Percentiles rank a stretch among this genome's conserved stretches.
phyloP scores from a whole-genome alignment of 2,329 filamentous ascomycete genomes.

The Fusarium sp. region DNA sequence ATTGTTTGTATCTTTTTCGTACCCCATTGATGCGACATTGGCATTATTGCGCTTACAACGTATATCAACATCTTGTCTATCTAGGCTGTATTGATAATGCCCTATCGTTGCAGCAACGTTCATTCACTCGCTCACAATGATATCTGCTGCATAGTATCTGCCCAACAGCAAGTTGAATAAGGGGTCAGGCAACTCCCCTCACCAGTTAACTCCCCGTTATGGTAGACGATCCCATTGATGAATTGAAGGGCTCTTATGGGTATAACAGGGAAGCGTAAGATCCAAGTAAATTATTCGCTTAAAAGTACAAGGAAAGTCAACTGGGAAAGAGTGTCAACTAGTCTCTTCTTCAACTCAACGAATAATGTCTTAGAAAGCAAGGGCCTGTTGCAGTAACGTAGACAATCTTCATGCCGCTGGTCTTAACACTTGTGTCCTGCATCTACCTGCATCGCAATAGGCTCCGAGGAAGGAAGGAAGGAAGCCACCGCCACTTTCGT shows the following conservation, averaged over 20 bases:
- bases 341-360: too few relatives aligned
- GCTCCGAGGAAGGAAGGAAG: neutral
- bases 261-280: too few relatives aligned
- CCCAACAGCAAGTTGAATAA: too few relatives aligned
- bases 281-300: neutral
- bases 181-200: too few relatives aligned
- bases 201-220: too few relatives aligned
- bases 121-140: neutral
- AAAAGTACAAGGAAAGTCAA: too few relatives aligned
- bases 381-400: neutral
- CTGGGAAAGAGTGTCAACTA: too few relatives aligned
- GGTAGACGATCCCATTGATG: too few relatives aligned
- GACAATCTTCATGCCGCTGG: neutral
- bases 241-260: too few relatives aligned
- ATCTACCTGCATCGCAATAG: neutral
- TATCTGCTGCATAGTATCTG: neutral
- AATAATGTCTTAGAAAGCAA: neutral
- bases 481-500: neutral
- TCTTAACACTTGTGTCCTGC: neutral
- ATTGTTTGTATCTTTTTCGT: slow-evolving; percentile 21
- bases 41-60: slow-evolving; percentile 8
- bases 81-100: neutral
- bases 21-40: slow-evolving; percentile 6
- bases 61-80: slow-evolving; percentile 5
- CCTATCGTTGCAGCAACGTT: neutral